Percentiles rank a stretch among this genome's conserved stretches.
Evolutionary conservation across 2,329 filamentous ascomycete genomes (phyloP).

Genomic region (Cordyceps farinosa): DNA sequence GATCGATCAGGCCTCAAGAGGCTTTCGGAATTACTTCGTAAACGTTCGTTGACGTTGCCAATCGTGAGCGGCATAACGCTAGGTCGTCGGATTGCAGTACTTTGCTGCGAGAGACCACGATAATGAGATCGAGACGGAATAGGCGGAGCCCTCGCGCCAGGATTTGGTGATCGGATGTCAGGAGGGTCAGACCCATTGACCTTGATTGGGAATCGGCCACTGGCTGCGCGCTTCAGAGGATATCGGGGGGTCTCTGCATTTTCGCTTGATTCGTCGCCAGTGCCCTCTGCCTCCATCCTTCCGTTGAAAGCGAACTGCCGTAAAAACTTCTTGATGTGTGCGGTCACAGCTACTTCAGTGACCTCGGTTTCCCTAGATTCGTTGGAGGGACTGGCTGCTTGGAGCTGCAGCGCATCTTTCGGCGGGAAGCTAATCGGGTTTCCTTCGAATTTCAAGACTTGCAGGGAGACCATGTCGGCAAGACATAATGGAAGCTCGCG

Average conservation of each 20-base stretch:
- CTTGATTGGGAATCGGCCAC: slow-evolving; percentile 65
- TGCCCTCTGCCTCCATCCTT: slow-evolving; percentile 52
- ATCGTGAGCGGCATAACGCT: slow-evolving; percentile 69
- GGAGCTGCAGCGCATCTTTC: slow-evolving; percentile 61
- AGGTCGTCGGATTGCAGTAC: slow-evolving; percentile 61
- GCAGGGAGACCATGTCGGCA: slow-evolving; percentile 84
- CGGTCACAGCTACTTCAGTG: slow-evolving; percentile 56
- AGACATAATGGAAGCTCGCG: slow-evolving; percentile 78
- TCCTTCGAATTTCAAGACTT: slow-evolving; percentile 84
- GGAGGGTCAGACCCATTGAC: slow-evolving; percentile 70
- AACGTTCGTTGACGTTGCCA: slow-evolving; percentile 64
- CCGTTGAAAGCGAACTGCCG: slow-evolving; percentile 51
- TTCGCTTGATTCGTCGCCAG: slow-evolving; percentile 64
- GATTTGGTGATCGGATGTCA: slow-evolving; percentile 64
- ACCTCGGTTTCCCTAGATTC: slow-evolving; percentile 60
- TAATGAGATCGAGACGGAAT: slow-evolving; percentile 77
- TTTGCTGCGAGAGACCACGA: slow-evolving; percentile 68
- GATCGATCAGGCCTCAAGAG: slow-evolving; percentile 51
- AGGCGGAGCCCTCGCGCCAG: slow-evolving; percentile 62
- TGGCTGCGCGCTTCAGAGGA: slow-evolving; percentile 58
- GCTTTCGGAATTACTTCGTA: slow-evolving; percentile 63
- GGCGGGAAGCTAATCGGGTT: slow-evolving; percentile 83
- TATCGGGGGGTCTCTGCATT: slow-evolving; percentile 76
- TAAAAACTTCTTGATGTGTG: slow-evolving; percentile 60
- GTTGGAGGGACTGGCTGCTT: slow-evolving; percentile 52